phyloP scores from a whole-genome alignment of 2,329 filamentous ascomycete genomes.

The Monosporascus sp. region DNA sequence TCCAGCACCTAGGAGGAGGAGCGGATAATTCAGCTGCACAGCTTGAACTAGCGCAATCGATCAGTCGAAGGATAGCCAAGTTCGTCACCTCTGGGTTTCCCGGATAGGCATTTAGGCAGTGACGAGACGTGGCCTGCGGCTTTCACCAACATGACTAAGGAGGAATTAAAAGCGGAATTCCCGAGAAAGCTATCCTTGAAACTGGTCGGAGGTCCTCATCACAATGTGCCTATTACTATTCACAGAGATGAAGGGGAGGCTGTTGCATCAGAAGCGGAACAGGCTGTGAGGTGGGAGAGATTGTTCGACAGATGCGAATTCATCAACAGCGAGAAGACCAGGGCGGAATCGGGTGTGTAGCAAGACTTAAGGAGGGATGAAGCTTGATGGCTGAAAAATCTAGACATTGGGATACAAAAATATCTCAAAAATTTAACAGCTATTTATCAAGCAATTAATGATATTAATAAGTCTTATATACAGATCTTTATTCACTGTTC shows the following conservation, averaged over 20 bases:
- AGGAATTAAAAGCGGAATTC: constrained; percentile 4
- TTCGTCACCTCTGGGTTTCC: constrained; percentile 7
- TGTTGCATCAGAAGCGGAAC: constrained; percentile 2
- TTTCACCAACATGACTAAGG: constrained; percentile 5
- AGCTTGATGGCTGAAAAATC: no score
- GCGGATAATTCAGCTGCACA: constrained; percentile 17
- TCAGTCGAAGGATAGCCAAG: constrained; percentile 7
- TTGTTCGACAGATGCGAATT: constrained; percentile 19
- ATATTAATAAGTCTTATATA: no score
- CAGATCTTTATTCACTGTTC: no score
- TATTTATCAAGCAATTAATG: no score
- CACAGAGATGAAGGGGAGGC: not conserved
- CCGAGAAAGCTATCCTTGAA: constrained; percentile 3
- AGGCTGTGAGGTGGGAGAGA: constrained; percentile 15
- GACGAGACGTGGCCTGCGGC: constrained; percentile 7
- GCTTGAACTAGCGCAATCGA: constrained; percentile 6
- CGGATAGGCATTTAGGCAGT: not conserved
- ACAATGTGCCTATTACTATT: constrained; percentile 2
- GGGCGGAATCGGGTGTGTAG: no score
- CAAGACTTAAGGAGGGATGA: no score
- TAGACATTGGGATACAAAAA: no score
- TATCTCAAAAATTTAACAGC: no score
- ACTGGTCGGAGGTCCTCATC: constrained; percentile 4
- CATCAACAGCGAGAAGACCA: constrained; percentile 17
- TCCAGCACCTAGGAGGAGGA: constrained; percentile 16